Conservation (phyloP, 345 rosid genomes). For the Camelina laxa region DNA sequence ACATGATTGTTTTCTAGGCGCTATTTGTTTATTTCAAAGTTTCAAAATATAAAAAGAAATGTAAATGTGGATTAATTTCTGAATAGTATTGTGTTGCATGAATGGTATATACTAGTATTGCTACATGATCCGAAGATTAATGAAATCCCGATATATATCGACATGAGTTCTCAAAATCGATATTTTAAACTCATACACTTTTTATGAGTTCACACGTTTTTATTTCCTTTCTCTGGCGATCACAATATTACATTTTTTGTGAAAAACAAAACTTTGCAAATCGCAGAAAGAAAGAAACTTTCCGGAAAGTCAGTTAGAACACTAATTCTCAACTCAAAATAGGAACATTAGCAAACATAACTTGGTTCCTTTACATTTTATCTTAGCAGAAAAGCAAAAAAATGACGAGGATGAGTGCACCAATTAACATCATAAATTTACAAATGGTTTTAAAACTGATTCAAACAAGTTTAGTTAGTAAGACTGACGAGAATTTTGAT, state of each 20-base stretch:
- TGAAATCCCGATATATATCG: no score
- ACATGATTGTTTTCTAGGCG: background rate
- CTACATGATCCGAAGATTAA: no score
- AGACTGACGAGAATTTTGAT: background rate
- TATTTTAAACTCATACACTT: no score
- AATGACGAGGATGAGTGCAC: background rate
- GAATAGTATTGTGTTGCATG: no score
- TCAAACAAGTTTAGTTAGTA: background rate
- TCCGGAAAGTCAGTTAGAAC: background rate
- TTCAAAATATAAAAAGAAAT: background rate
- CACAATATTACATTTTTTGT: background rate
- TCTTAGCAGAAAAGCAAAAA: background rate
- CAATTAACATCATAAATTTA: background rate
- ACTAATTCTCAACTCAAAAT: background rate
- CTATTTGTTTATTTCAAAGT: background rate
- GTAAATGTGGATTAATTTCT: background rate
- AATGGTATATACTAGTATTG: no score
- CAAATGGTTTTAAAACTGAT: background rate
- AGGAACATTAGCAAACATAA: background rate
- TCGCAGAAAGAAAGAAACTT: background rate
- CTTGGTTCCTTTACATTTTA: background rate
- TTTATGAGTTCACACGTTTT: background rate
- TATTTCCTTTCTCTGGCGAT: background rate
- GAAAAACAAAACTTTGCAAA: slow-evolving; percentile 4
- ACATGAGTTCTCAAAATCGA: no score